A percentile compares a stretch with the other conserved stretches of the same genome.
These are phyloP conservation scores for Russula compacta DNA, from an alignment of 768 basidiomycete genomes.

Conservation along the genomic window DNA sequence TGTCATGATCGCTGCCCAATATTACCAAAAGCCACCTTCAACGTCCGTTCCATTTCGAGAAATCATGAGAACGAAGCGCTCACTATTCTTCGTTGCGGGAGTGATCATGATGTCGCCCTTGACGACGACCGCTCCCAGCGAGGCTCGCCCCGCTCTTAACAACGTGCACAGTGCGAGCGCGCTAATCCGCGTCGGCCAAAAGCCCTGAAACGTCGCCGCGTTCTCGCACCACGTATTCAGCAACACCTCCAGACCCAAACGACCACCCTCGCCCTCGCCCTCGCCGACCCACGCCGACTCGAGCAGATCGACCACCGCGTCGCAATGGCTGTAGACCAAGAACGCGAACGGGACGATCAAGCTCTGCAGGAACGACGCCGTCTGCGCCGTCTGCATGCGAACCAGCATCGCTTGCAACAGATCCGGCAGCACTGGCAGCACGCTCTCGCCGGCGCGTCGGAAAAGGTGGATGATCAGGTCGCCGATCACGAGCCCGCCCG, in stretches of 20 bases:
- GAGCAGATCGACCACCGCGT: constrained; percentile 68
- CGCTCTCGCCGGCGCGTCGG: constrained; percentile 67
- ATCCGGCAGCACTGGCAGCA: constrained; percentile 80
- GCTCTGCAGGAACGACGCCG: constrained; percentile 89
- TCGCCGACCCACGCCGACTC: constrained; percentile 46
- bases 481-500: constrained; percentile 87
- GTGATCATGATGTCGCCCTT: constrained; percentile 90
- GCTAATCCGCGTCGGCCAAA: constrained; percentile 85
- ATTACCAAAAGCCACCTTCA: not conserved
- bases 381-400: constrained; percentile 77
- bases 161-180: constrained; percentile 73
- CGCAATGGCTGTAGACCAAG: constrained; percentile 78
- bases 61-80: constrained; percentile 25
- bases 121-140: constrained; percentile 59
- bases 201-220: constrained; percentile 88
- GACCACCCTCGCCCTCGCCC: constrained; percentile 30
- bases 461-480: constrained; percentile 92
- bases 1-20: constrained; percentile 80
- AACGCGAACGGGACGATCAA: constrained; percentile 91
- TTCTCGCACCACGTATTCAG: constrained; percentile 93
- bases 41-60: not conserved
- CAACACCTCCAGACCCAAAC: constrained; percentile 75
- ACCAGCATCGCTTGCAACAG: constrained; percentile 76
- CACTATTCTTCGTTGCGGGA: constrained; percentile 72
- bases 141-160: constrained; percentile 55